These are phyloP conservation scores for Leptoxyphium fumago DNA, from an alignment of 2,329 filamentous ascomycete species.

Conservation along the genomic window DNA sequence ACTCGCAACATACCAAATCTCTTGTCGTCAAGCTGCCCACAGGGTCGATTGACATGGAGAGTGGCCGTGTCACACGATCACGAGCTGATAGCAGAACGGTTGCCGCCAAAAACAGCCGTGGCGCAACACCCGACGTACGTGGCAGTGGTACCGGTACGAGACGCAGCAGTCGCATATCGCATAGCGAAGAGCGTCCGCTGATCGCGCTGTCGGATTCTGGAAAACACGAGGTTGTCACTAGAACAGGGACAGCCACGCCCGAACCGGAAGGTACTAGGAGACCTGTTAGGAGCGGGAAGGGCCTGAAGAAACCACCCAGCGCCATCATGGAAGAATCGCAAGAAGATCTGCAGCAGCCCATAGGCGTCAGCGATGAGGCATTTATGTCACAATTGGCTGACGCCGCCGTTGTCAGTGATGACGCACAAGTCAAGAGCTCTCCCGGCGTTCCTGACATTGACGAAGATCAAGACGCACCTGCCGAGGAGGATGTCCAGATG, in stretches of 20 bases:
- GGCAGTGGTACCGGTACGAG: conserved; percentile 21
- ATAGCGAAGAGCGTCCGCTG: conserved; percentile 41
- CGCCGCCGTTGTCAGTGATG: conserved; percentile 9
- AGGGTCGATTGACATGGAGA: conserved; percentile 11
- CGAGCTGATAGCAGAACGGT: conserved; percentile 25
- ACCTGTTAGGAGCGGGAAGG: conserved; percentile 31
- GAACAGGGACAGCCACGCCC: conserved; percentile 37
- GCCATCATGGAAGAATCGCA: conserved; percentile 40
- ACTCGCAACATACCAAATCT: conserved; percentile 14
- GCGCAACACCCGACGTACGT: conserved; percentile 16
- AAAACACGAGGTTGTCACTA: conserved; percentile 39
- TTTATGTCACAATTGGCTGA: conserved; percentile 16
- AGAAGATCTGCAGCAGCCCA: conserved; percentile 27
- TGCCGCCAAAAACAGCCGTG: conserved; percentile 20
- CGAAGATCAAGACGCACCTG: conserved; percentile 17
- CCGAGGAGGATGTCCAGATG: conserved; percentile 20
- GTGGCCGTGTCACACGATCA: conserved; percentile 16
- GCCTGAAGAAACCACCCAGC: conserved; percentile 33
- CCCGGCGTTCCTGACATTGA: conserved; percentile 11
- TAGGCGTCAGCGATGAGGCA: conserved; percentile 17
- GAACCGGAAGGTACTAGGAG: conserved; percentile 27
- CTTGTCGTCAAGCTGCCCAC: conserved; percentile 30
- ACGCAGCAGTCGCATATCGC: conserved; percentile 44
- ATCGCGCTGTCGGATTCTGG: conserved; percentile 45
- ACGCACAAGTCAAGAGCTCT: conserved; percentile 19